Evolutionary conservation across 2,329 filamentous ascomycete species (phyloP), one percentile per base, ranked within the genome.

Genomic region (Akanthomyces uredinophilus): DNA sequence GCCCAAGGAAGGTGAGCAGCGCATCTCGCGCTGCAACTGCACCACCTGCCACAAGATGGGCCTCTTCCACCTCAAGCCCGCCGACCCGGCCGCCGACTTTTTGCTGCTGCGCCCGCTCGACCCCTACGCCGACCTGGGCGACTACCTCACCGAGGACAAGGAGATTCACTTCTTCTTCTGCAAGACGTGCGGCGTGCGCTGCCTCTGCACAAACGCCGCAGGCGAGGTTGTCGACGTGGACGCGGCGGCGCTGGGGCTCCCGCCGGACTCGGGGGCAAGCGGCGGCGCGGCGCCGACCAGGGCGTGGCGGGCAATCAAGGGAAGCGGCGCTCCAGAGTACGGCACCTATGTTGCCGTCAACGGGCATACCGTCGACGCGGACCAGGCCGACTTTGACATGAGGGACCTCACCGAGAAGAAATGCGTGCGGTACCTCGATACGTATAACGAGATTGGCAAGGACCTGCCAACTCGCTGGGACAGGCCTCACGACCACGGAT

Each of bases 1-100:
- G 10, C 39, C 14, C n/a, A 4, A 13, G 3, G 43, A 27, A 16
- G n/a, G 32, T 2, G 51, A 61, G 20, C 59, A 61, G 22, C n/a
- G 41, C 8, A 39, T 61, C 13, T 22, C 20, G 2, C 59, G 59
- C 43, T 80, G 77, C 70, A 81, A 79, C 64, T 81, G 78, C 68
- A 74, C 69, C n/a, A 75, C 73, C 16, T 81, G 78, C 68, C 73
- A 78, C 47, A 80, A 80, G 65, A 72, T 76, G 68, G 73, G 72
- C 44, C 71, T 76, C 62, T 77, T 79, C 66, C 77, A 80, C 66
- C 65, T 76, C 41, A 74, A 76, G 16, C 72, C 76, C 7, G 69
- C 69, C 44, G 64, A 71, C 44, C 62, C 72, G 2, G 67, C 68
- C 11, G 68, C 73, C n/a, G 77, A 81, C 66, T 81, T 81, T 66